These are phyloP conservation scores for Apiospora koreana DNA, from an alignment of 2,329 filamentous ascomycete species.

Conservation along the genomic window DNA sequence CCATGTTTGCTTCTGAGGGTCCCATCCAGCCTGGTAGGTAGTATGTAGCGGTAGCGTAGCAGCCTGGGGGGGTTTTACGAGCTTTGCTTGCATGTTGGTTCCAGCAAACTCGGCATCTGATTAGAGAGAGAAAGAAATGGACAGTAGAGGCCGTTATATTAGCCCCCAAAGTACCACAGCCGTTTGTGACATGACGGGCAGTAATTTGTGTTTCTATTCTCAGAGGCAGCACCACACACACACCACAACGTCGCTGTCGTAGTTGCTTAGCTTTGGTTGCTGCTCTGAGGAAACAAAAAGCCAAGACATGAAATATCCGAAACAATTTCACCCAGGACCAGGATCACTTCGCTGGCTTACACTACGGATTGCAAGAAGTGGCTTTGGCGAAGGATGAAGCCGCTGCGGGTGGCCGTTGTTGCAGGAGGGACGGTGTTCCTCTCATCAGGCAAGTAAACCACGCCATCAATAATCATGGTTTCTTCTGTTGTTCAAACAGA, in stretches of 20 bases:
- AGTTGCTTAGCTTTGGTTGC: not conserved
- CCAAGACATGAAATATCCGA: not conserved
- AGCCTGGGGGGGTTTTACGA: not conserved
- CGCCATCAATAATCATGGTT: not conserved
- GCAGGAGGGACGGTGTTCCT: not conserved
- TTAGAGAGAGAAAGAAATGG: not conserved
- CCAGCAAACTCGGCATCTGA: not conserved
- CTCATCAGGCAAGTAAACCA: not conserved
- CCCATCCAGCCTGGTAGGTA: not conserved
- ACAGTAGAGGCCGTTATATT: not conserved
- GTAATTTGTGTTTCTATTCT: not conserved
- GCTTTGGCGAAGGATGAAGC: not conserved
- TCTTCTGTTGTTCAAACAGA: too few species aligned
- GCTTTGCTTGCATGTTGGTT: too few species aligned
- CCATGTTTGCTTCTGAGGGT: not conserved
- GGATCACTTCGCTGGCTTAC: not conserved
- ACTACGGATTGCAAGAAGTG: not conserved
- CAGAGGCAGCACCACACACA: not conserved
- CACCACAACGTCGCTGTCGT: not conserved
- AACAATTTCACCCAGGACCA: not conserved
- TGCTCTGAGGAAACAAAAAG: too few species aligned
- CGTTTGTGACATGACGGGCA: not conserved
- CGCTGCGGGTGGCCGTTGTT: not conserved
- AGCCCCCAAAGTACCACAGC: not conserved
- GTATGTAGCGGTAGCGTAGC: not conserved